Percentiles rank a stretch among this genome's conserved stretches.
Conservation (phyloP, 768 basidiomycete species). For the Kockovaella imperatae region DNA sequence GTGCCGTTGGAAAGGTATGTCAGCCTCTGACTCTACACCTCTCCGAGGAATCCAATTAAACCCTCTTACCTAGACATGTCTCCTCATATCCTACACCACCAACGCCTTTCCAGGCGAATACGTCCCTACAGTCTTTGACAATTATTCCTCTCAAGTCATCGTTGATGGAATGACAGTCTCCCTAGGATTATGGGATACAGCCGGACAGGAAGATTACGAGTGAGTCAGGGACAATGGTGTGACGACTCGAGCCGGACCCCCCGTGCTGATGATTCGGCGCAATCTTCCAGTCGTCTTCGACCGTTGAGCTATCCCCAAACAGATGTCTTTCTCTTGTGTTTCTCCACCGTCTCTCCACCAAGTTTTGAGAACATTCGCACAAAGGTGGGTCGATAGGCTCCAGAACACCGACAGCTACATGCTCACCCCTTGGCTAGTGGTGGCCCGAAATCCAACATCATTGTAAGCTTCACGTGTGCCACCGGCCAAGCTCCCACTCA, state of each 20-base stretch:
- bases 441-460: constrained; percentile 83
- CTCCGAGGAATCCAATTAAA: not conserved
- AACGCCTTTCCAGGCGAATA: constrained; percentile 88
- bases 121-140: constrained; percentile 46
- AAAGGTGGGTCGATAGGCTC: constrained; percentile 47
- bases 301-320: constrained; percentile 96
- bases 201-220: constrained; percentile 88
- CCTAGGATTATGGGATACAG: constrained; percentile 97
- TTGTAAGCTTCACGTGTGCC: constrained; percentile 23
- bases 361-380: constrained; percentile 77
- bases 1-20: constrained; percentile 92
- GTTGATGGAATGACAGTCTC: constrained; percentile 85
- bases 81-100: constrained; percentile 98
- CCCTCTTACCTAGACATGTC: constrained; percentile 65
- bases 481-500: not conserved
- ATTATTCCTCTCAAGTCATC: constrained; percentile 53
- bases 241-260: not conserved
- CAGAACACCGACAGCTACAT: not conserved
- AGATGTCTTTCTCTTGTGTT: constrained; percentile 93
- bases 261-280: not conserved
- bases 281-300: constrained; percentile 32
- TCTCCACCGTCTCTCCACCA: constrained; percentile 85
- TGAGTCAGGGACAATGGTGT: constrained; percentile 6
- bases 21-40: not conserved
- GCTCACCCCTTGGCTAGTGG: constrained; percentile 15